Evolutionary conservation across 2,329 filamentous ascomycete genomes (phyloP).

Genomic region (Pseudonectria foliicola): DNA sequence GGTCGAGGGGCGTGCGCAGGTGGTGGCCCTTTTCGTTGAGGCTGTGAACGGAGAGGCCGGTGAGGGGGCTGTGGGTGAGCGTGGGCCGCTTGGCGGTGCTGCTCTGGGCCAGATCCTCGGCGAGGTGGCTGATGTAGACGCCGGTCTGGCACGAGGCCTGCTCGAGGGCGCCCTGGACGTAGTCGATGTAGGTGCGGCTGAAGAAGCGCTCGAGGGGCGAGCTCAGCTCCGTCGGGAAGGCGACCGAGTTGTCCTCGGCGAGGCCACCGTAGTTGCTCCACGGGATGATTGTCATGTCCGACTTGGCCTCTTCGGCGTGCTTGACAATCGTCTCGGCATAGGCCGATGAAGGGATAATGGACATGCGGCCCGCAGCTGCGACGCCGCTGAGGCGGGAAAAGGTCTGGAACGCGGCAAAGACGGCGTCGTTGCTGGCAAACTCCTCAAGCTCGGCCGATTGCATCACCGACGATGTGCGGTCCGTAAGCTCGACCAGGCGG

Average conservation of each 20-base stretch:
- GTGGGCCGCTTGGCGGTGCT: slow-evolving; percentile 46
- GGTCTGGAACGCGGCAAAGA: slow-evolving; percentile 85
- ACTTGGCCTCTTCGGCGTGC: slow-evolving; percentile 61
- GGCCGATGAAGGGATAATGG: slow-evolving; percentile 67
- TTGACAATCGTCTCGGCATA: slow-evolving; percentile 72
- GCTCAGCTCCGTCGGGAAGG: slow-evolving; percentile 9
- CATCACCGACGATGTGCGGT: slow-evolving; percentile 94
- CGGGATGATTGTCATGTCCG: slow-evolving; percentile 74
- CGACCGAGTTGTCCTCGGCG: slow-evolving; percentile 43
- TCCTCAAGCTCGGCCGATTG: slow-evolving; percentile 78
- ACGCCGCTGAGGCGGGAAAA: slow-evolving; percentile 81
- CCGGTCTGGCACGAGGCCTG: slow-evolving; percentile 69
- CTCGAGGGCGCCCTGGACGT: slow-evolving; percentile 62
- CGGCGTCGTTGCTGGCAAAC: slow-evolving; percentile 64
- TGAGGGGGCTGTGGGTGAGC: slow-evolving; percentile 25
- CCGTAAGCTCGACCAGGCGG: slow-evolving; percentile 79
- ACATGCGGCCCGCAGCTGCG: slow-evolving; percentile 72
- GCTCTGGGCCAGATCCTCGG: slow-evolving; percentile 22
- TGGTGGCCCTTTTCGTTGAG: slow-evolving; percentile 48
- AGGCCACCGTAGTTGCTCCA: slow-evolving; percentile 82
- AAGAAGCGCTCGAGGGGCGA: slow-evolving; percentile 19
- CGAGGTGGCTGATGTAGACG: slow-evolving; percentile 38
- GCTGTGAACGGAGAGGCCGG: slow-evolving; percentile 18
- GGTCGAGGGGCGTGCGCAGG: slow-evolving; percentile 49
- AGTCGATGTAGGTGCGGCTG: slow-evolving; percentile 55